phyloP scores from a whole-genome alignment of 345 rosid genomes.

The Brassica rapa region DNA sequence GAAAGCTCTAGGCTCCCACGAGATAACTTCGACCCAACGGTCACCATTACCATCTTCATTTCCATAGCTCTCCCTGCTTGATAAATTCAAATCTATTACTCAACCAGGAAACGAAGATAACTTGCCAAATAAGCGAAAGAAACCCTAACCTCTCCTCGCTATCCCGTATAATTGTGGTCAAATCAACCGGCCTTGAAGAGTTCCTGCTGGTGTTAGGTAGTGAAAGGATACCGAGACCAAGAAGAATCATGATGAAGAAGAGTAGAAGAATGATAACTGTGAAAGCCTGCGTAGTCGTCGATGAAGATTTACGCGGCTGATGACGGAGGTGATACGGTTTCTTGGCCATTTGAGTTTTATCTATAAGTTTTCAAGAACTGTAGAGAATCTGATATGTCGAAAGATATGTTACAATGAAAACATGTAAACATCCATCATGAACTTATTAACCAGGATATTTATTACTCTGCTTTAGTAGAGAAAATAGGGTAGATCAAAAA shows the following conservation, averaged over 20 bases:
- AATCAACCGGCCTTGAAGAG: constrained; percentile 59
- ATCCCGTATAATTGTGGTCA: constrained; percentile 53
- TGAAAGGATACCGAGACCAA: constrained; percentile 65
- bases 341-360: constrained; percentile 43
- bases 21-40: constrained; percentile 77
- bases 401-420: constrained; percentile 1
- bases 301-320: constrained; percentile 52
- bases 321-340: constrained; percentile 58
- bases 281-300: constrained; percentile 39
- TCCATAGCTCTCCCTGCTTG: constrained; percentile 27
- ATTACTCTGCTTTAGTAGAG: neutral
- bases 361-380: neutral
- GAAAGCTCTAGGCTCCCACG: constrained; percentile 91
- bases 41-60: constrained; percentile 50
- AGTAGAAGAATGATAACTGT: constrained; percentile 55
- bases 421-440: neutral
- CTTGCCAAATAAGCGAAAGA: neutral
- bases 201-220: constrained; percentile 49
- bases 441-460: neutral
- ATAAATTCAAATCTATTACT: neutral
- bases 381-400: neutral
- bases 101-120: neutral
- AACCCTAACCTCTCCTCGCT: constrained; percentile 42
- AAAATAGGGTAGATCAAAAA: neutral
- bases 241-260: constrained; percentile 59